A percentile compares a stretch with the other conserved stretches of the same genome.
phyloP scores from a whole-genome alignment of 192 early-diverging fungal genomes.

The Coemansia sp. region DNA sequence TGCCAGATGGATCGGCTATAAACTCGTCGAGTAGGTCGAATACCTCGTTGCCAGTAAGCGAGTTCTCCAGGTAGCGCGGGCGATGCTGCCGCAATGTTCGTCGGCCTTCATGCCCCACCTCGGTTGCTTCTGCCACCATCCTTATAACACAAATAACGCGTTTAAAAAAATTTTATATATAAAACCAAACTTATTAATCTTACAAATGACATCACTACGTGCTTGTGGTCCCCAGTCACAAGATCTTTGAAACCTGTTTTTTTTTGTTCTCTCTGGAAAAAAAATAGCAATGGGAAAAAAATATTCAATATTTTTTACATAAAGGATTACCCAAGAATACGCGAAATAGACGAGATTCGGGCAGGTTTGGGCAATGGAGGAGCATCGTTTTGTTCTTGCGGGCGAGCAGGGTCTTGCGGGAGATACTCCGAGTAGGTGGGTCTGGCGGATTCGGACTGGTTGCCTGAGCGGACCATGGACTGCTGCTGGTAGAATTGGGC shows the following conservation, averaged over 20 bases:
- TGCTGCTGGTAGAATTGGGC: conserved; percentile 14
- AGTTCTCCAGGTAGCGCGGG: conserved; percentile 33
- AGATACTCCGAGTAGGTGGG: conserved; percentile 8
- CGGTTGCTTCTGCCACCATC: background rate
- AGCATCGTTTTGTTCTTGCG: conserved; percentile 10
- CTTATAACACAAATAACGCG: no score
- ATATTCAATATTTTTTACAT: conserved; percentile 20
- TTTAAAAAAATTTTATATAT: no score
- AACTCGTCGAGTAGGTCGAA: conserved; percentile 43
- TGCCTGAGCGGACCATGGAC: background rate
- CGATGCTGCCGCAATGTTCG: conserved; percentile 37
- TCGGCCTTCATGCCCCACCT: conserved; percentile 2
- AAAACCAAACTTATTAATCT: background rate
- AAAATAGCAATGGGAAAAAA: conserved; percentile 23
- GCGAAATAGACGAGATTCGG: conserved; percentile 30
- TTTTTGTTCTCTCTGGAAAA: no score
- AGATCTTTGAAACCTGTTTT: background rate
- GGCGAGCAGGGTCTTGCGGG: background rate
- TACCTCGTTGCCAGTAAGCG: conserved; percentile 46
- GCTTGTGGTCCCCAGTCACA: conserved; percentile 9
- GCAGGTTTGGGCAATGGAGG: conserved; percentile 1
- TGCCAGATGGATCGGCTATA: conserved; percentile 22
- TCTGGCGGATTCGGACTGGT: conserved; percentile 4
- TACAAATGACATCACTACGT: background rate
- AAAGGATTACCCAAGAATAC: conserved; percentile 20